Conservation (phyloP, 163 green algal genomes). For the Coccomyxa subellipsoidea region DNA sequence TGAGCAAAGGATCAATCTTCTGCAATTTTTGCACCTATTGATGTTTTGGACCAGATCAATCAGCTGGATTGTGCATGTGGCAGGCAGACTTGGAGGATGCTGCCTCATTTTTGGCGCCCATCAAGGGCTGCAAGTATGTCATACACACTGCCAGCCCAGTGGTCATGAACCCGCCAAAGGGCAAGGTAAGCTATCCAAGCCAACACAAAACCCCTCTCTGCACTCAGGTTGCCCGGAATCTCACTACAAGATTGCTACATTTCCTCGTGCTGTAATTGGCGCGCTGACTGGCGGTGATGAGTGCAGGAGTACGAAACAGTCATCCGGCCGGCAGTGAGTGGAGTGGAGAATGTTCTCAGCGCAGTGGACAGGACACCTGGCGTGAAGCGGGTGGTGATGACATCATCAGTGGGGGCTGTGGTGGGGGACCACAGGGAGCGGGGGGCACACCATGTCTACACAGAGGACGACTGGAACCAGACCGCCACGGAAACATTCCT, state of each 20-base stretch:
- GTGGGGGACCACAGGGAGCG: constrained; percentile 4
- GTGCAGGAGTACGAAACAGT: constrained; percentile 19
- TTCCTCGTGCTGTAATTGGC: too few relatives aligned
- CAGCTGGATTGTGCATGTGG: too few relatives aligned
- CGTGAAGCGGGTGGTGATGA: constrained; percentile 17
- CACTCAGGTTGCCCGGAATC: not conserved
- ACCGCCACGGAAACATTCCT: constrained; percentile 9
- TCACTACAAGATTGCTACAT: too few relatives aligned
- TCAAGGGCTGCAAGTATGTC: constrained; percentile 33
- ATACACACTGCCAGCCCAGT: constrained; percentile 28
- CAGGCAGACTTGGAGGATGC: constrained; percentile 21
- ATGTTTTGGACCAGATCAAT: too few relatives aligned
- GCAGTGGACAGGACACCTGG: constrained; percentile 5
- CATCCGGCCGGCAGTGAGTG: constrained; percentile 19
- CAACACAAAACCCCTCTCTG: too few relatives aligned
- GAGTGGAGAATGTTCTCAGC: constrained; percentile 29
- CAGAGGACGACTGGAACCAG: constrained; percentile 17
- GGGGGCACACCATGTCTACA: constrained; percentile 6
- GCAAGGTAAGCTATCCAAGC: not conserved
- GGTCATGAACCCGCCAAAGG: constrained; percentile 7
- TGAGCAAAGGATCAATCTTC: too few relatives aligned
- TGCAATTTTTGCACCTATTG: too few relatives aligned
- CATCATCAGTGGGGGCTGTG: constrained; percentile 3
- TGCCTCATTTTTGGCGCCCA: constrained; percentile 15
- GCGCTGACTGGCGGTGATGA: not conserved